A percentile compares a stretch with the other conserved stretches of the same genome.
phyloP scores from a whole-genome alignment of 805 yeast genomes.

The Grigorovia jiainica region DNA sequence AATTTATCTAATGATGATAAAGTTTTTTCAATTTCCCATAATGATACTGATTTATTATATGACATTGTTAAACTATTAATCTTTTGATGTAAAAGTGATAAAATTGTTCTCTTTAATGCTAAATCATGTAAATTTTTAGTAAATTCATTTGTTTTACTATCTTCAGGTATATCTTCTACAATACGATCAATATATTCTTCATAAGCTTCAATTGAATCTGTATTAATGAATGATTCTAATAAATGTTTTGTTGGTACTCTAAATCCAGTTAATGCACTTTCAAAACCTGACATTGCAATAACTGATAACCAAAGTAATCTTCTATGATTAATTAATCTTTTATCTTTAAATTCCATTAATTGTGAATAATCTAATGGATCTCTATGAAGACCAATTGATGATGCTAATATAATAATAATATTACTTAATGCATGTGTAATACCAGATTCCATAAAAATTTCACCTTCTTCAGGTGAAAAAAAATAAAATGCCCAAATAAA shows the following conservation, averaged over 20 bases:
- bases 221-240: conserved; percentile 13
- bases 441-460: conserved; percentile 21
- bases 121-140: conserved; percentile 15
- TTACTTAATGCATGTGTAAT: conserved; percentile 11
- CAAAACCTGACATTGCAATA: conserved; percentile 16
- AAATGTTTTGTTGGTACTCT: conserved; percentile 8
- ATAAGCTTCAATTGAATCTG: conserved; percentile 11
- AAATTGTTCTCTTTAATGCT: conserved; percentile 16
- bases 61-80: conserved; percentile 17
- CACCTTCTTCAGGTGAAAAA: conserved; percentile 28
- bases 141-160: conserved; percentile 4
- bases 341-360: conserved; percentile 7
- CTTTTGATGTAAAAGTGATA: conserved; percentile 17
- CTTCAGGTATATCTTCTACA: conserved; percentile 9
- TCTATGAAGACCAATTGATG: conserved; percentile 26
- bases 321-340: conserved; percentile 19
- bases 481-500: conserved; percentile 28
- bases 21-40: conserved; percentile 11
- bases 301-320: conserved; percentile 24
- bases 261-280: conserved; percentile 24
- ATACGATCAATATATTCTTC: conserved; percentile 15
- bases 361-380: conserved; percentile 24
- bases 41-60: conserved; percentile 8
- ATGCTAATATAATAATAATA: conserved; percentile 21
- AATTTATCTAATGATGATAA: conserved; percentile 11